phyloP scores from a whole-genome alignment of 148 eudicot genomes.

The Arbutus unedo region DNA sequence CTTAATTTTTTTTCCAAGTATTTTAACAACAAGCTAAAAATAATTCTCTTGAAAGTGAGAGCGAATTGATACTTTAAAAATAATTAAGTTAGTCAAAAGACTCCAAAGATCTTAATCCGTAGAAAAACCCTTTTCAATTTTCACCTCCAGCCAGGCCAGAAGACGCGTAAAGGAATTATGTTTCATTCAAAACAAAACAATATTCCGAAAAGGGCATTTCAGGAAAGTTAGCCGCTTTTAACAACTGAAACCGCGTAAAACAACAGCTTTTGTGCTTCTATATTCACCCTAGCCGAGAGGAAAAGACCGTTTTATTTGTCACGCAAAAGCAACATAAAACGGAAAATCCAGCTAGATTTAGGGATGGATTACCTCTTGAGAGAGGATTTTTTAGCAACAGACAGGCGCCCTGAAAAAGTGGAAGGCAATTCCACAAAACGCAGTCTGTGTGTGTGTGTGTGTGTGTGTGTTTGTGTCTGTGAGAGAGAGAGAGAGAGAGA shows the following conservation, averaged over 20 bases:
- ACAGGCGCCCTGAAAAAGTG: conserved; percentile 24
- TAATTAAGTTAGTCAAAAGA: no score
- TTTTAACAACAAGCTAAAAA: no score
- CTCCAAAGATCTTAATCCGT: no score
- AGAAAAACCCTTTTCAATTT: no score
- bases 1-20: no score
- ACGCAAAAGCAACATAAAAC: background rate
- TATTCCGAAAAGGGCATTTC: background rate
- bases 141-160: no score
- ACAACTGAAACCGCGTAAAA: conserved; percentile 29
- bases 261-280: conserved; percentile 13
- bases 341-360: conserved; percentile 17
- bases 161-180: no score
- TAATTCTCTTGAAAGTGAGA: no score
- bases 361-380: background rate
- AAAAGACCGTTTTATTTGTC: conserved; percentile 13
- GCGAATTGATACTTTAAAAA: no score
- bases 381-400: background rate
- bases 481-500: conserved; percentile 6
- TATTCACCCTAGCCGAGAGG: background rate
- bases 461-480: no score
- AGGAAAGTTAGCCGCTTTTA: conserved; percentile 7
- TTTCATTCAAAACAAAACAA: background rate
- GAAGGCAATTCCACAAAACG: conserved; percentile 11
- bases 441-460: background rate